phyloP scores from a whole-genome alignment of 2,329 filamentous ascomycete species.

The Exserohilum rostratum region DNA sequence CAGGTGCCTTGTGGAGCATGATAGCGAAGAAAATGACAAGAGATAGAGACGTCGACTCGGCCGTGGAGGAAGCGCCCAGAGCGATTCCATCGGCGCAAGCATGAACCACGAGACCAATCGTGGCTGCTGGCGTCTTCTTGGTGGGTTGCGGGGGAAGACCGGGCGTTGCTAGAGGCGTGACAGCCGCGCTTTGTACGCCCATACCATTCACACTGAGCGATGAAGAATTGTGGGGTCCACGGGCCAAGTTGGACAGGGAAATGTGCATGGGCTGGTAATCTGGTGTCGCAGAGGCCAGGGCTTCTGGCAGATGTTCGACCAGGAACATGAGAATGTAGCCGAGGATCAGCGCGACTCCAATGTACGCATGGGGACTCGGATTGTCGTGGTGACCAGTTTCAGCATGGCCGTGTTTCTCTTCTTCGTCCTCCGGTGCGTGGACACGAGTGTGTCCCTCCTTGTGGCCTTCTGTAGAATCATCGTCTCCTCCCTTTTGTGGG shows the following conservation, averaged over 20 bases:
- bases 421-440: slow-evolving; percentile 40
- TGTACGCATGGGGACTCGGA: slow-evolving; percentile 68
- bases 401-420: slow-evolving; percentile 53
- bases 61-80: slow-evolving; percentile 78
- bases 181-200: slow-evolving; percentile 30
- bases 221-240: slow-evolving; percentile 52
- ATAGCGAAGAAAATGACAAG: slow-evolving; percentile 95
- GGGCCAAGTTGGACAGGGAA: slow-evolving; percentile 79
- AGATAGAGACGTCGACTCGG: slow-evolving; percentile 69
- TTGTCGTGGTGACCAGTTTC: slow-evolving; percentile 50
- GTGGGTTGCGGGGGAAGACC: slow-evolving; percentile 41
- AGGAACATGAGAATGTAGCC: slow-evolving; percentile 98
- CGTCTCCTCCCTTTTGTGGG: slow-evolving; percentile 45
- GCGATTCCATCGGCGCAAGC: slow-evolving; percentile 94
- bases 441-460: slow-evolving; percentile 47
- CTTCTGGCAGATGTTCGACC: slow-evolving; percentile 65
- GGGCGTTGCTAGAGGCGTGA: slow-evolving; percentile 41
- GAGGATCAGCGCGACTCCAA: slow-evolving; percentile 83
- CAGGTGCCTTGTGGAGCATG: slow-evolving; percentile 96
- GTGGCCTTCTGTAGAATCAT: slow-evolving; percentile 48
- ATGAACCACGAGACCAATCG: slow-evolving; percentile 93
- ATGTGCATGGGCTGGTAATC: slow-evolving; percentile 79
- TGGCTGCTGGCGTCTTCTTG: slow-evolving; percentile 58
- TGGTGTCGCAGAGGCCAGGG: slow-evolving; percentile 58
- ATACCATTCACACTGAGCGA: slow-evolving; percentile 44